A percentile compares a stretch with the other conserved stretches of the same genome.
These are phyloP conservation scores for Arabidopsis lyrata DNA, from an alignment of 441 rosid genomes.

Conservation along the genomic window DNA sequence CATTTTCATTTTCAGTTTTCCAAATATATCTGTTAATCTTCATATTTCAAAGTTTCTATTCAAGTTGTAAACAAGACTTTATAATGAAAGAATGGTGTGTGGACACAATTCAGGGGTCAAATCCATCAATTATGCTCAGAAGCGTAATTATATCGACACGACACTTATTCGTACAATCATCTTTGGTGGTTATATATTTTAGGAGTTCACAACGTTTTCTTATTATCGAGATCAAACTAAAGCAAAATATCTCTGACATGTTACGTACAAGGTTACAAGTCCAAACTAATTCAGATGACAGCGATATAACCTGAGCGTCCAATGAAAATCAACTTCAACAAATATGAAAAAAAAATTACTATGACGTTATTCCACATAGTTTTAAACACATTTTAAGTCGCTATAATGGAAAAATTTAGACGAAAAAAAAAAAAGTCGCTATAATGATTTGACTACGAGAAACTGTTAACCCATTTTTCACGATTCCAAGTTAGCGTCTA, in stretches of 20 bases:
- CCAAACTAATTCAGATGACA: slow-evolving; percentile 21
- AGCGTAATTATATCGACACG: slow-evolving; percentile 50
- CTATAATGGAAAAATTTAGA: no score
- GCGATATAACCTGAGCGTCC: neutral
- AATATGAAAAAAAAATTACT: slow-evolving; percentile 2
- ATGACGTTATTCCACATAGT: neutral
- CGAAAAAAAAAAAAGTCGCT: no score
- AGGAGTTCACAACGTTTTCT: slow-evolving; percentile 18
- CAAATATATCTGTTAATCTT: neutral
- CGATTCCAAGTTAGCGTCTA: neutral
- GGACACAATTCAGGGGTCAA: slow-evolving; percentile 36
- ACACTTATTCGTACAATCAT: slow-evolving; percentile 38
- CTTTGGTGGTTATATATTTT: slow-evolving; percentile 39
- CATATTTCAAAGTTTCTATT: neutral
- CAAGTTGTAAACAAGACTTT: slow-evolving; percentile 7
- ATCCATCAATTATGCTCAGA: slow-evolving; percentile 44
- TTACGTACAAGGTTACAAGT: slow-evolving; percentile 30
- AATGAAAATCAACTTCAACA: slow-evolving; percentile 4
- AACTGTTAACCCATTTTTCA: neutral
- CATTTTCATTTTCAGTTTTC: neutral
- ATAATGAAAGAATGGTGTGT: slow-evolving; percentile 35
- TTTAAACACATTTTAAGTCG: neutral
- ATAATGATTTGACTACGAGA: neutral
- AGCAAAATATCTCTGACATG: slow-evolving; percentile 36
- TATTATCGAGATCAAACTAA: slow-evolving; percentile 24